Evolutionary conservation across 176 grass and related monocot species (phyloP).

Genomic region (Coix lacrymajobi): DNA sequence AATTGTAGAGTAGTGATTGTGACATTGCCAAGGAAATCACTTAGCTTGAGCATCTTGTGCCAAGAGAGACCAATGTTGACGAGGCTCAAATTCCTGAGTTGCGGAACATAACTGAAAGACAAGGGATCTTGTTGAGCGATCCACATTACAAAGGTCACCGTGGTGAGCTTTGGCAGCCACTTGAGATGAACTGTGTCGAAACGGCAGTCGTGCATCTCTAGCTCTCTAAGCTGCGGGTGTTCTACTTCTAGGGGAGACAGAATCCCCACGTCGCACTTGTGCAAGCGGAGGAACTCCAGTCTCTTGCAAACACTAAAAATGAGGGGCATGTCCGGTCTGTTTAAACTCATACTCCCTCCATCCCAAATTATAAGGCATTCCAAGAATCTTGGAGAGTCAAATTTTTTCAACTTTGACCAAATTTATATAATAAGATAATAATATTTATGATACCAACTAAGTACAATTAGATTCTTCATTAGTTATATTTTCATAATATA

Average conservation of each 20-base stretch:
- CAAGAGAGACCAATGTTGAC: neutral
- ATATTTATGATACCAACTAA: too few species aligned
- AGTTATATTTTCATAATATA: too few species aligned
- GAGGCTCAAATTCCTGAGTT: neutral
- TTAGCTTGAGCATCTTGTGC: neutral
- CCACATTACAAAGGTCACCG: neutral
- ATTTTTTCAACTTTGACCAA: too few species aligned
- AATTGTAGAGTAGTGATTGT: neutral
- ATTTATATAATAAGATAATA: too few species aligned
- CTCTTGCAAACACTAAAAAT: neutral
- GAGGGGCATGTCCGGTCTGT: neutral
- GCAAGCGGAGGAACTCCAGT: neutral
- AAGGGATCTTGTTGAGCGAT: neutral
- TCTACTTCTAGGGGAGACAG: neutral
- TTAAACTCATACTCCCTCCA: neutral
- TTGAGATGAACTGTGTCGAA: slow-evolving; percentile 4
- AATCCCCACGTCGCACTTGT: neutral
- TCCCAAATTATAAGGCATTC: too few species aligned
- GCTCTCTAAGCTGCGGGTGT: neutral
- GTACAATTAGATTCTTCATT: too few species aligned
- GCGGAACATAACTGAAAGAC: neutral
- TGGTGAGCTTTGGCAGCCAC: neutral
- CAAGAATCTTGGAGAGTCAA: too few species aligned
- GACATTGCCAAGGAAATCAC: neutral
- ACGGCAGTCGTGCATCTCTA: neutral